Conservation (phyloP, 2,329 filamentous ascomycete species). For the Epichloe uncinata region DNA sequence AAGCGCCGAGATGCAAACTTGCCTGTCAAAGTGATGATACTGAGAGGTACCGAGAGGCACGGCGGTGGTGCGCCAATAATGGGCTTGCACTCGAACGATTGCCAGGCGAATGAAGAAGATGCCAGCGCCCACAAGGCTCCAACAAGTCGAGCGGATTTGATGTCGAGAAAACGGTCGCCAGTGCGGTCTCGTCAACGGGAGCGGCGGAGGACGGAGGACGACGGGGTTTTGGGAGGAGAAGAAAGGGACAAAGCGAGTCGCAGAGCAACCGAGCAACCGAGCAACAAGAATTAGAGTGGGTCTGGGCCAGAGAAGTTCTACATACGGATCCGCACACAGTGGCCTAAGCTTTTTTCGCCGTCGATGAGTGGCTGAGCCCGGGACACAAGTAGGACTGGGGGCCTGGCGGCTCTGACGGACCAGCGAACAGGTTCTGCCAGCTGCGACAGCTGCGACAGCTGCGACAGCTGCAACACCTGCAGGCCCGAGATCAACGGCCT, state of each 20-base stretch:
- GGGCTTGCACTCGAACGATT: background rate
- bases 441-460: background rate
- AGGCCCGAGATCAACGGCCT: background rate
- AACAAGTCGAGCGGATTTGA: background rate
- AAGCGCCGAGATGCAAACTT: background rate
- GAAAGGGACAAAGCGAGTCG: background rate
- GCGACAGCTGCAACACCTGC: background rate
- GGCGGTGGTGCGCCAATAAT: background rate
- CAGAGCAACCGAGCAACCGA: background rate
- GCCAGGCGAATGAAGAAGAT: background rate
- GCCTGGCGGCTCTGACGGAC: background rate
- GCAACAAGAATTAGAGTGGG: slow-evolving; percentile 1
- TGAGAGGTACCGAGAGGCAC: background rate
- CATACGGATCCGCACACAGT: too few relatives aligned
- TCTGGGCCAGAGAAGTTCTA: background rate
- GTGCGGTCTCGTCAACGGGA: background rate
- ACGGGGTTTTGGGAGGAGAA: background rate
- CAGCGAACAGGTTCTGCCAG: background rate
- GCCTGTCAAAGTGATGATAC: background rate
- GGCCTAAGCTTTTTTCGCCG: background rate
- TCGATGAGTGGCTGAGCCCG: background rate
- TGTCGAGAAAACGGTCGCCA: background rate
- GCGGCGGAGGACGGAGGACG: background rate
- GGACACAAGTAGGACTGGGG: background rate
- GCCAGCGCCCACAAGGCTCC: background rate